phyloP scores from a whole-genome alignment of 441 rosid genomes.

The Populus trichocarpa region DNA sequence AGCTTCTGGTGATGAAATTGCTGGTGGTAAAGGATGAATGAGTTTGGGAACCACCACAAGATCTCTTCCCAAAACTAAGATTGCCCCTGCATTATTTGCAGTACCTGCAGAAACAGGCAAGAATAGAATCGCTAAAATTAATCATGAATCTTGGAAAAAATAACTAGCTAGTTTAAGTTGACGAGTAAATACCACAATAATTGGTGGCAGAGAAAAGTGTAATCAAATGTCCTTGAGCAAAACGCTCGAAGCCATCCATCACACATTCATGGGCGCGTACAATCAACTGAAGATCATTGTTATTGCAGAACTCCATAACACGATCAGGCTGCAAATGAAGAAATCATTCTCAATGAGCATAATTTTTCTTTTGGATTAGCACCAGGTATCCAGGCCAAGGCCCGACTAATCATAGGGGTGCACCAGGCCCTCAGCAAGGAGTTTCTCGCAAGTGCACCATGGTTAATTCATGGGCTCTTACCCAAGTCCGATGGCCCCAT shows the following conservation, averaged over 20 bases:
- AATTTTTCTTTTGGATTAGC: no score
- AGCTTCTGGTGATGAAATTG: constrained; percentile 76
- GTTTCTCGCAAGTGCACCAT: no score
- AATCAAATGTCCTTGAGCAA: constrained; percentile 95
- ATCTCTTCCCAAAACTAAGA: constrained; percentile 97
- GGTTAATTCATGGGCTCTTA: no score
- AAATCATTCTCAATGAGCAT: constrained; percentile 17
- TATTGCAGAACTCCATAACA: constrained; percentile 97
- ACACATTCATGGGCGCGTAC: constrained; percentile 98
- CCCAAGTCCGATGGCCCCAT: no score
- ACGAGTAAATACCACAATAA: constrained; percentile 70
- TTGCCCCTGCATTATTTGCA: constrained; percentile 97
- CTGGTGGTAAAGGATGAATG: constrained; percentile 97
- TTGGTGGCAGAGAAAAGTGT: constrained; percentile 98
- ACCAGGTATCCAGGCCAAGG: neutral
- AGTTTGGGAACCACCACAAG: constrained; percentile 97
- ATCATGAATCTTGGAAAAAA: neutral
- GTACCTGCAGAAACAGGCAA: constrained; percentile 54
- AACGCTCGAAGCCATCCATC: constrained; percentile 99
- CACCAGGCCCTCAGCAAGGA: neutral
- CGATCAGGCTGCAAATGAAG: constrained; percentile 76
- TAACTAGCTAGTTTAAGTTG: neutral
- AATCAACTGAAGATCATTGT: constrained; percentile 96
- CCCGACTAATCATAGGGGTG: neutral
- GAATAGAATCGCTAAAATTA: constrained; percentile 1